Base-by-base conservation (phyloP, 371 early-diverging fungal species). In the Syncephalis plumigaleata region DNA sequence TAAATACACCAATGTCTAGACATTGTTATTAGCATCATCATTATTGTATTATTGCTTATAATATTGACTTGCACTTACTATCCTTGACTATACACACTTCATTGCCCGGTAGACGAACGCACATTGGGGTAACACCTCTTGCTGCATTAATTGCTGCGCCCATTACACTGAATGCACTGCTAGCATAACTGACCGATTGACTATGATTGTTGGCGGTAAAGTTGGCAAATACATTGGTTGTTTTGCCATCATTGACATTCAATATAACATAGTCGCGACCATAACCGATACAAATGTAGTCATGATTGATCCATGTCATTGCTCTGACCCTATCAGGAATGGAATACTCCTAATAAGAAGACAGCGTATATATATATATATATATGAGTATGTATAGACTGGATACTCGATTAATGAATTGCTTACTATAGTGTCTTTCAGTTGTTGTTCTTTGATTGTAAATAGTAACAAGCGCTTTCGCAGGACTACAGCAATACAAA, bases 401-500 rank as follows among this genome's bases (percentile, higher is more conserved):
- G n/a, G n/a, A n/a, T n/a, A n/a, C n/a, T n/a, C n/a, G n/a, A n/a
- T 42, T 55, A 21, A 26, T 11, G 2, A 17, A 7, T 11, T 7
- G 26, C 21, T 22, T 50, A 9, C 26, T 26, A 4, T 36, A 44
- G 45, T n/a, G 39, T 26, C 21, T n/a, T 8, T 15, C 8, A 22
- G 4, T 22, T 17, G 42, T 7, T 40, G 7, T 7, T 40, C 15
- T 40, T 40, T 15, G 15, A 22, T 40, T 17, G 15, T 15, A 40
- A 40, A 40, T 40, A 40, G 4, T 31, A 31, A 31, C 4, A 31
- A 11, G 31, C 70, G 77, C 52, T 74, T 73, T 44, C 71, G 66
- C 4, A 76, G 73, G n/a, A 78, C 79, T 0, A 83, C 79, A 1
- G 84, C 84, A 9, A 86, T 63, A 38, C 82, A 75, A 21, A 84